Evolutionary conservation across 805 yeast genomes (phyloP).

Genomic region (Pichia nanzhaoensis): DNA sequence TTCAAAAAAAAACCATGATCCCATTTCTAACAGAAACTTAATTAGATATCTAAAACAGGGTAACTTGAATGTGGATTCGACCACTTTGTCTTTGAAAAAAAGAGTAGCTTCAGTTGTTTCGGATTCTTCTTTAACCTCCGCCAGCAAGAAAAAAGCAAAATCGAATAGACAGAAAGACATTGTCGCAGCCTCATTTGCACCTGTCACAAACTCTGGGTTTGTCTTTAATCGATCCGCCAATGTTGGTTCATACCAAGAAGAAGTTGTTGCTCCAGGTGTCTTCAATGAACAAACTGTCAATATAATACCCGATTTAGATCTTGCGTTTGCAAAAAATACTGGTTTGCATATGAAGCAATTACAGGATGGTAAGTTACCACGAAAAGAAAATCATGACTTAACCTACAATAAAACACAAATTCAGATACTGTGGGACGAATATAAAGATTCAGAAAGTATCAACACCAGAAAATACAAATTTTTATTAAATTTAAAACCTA

Average conservation of each 20-base stretch:
- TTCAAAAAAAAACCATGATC: too few relatives aligned
- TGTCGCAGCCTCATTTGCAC: conserved; percentile 7
- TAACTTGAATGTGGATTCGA: too few relatives aligned
- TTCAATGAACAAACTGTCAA: not conserved
- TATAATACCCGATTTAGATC: not conserved
- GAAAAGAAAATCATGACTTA: not conserved
- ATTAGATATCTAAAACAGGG: too few relatives aligned
- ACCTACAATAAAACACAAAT: not conserved
- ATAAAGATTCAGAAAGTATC: not conserved
- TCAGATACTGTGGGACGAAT: conserved; percentile 8
- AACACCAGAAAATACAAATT: conserved; percentile 3
- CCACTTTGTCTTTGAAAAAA: too few relatives aligned
- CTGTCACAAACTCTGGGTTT: conserved; percentile 11
- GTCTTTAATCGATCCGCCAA: conserved; percentile 20
- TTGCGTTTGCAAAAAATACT: conserved; percentile 10
- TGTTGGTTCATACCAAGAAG: conserved; percentile 26
- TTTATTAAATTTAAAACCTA: conserved; percentile 5
- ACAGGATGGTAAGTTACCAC: not conserved
- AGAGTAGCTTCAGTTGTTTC: not conserved
- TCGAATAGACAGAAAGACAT: not conserved
- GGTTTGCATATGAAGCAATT: not conserved
- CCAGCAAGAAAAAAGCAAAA: not conserved
- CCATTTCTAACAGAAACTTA: too few relatives aligned
- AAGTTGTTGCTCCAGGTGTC: conserved; percentile 7
- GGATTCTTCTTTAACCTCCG: not conserved